Evolutionary conservation across 2,329 filamentous ascomycete species (phyloP).

Genomic region (Penicillium decumbens): DNA sequence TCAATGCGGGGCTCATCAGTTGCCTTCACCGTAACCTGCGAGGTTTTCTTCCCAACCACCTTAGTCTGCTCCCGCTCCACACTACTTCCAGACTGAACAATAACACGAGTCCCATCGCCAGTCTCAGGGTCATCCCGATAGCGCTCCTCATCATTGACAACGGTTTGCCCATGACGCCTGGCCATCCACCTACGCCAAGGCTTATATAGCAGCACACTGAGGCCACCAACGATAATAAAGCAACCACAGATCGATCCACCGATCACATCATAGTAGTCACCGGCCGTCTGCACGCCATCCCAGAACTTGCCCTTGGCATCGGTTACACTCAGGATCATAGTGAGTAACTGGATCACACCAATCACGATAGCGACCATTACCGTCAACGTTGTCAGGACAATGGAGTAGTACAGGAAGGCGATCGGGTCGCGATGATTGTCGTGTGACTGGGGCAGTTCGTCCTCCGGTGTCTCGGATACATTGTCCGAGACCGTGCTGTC

Average conservation of each 20-base stretch:
- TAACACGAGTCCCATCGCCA: neutral
- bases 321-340: conserved; percentile 70
- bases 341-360: conserved; percentile 77
- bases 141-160: conserved; percentile 20
- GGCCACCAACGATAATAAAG: conserved; percentile 71
- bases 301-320: conserved; percentile 75
- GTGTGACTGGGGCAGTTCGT: conserved; percentile 21
- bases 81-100: neutral
- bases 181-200: conserved; percentile 68
- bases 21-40: conserved; percentile 15
- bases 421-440: conserved; percentile 66
- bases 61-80: neutral
- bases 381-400: conserved; percentile 77
- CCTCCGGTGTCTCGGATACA: conserved; percentile 14
- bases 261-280: conserved; percentile 79
- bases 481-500: conserved; percentile 16
- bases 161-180: conserved; percentile 21
- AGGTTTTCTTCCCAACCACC: conserved; percentile 10
- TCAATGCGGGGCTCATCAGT: conserved; percentile 12
- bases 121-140: conserved; percentile 18
- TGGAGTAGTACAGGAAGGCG: conserved; percentile 92
- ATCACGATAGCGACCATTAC: conserved; percentile 81
- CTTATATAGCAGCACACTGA: conserved; percentile 70
- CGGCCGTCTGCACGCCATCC: conserved; percentile 73
- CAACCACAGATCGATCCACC: conserved; percentile 81